Evolutionary conservation across 1,284 basidiomycete species (phyloP), one percentile per base, ranked within the genome.

Genomic region (Meripilus lineatus): DNA sequence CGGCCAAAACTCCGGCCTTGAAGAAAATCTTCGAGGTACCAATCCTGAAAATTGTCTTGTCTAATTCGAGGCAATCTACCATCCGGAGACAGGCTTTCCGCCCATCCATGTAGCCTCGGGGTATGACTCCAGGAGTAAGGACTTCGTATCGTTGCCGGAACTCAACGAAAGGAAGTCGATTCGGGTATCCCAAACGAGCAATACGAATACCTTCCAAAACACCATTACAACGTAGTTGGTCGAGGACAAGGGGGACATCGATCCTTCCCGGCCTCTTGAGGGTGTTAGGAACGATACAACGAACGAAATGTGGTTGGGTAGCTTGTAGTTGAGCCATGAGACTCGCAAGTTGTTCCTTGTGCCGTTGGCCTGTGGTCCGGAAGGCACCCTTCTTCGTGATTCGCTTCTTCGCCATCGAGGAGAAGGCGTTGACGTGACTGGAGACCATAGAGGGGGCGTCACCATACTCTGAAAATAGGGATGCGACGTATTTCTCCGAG

Each of bases 1-100:
- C 94, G n/a, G 96, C 96, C 8, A 99, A 77, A 2, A 98, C 93
- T 4, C 95, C 95, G 1, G 96, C 94, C 64, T 98, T 99, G 82
- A 99, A 99, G 71, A 99, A 99, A 53, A 98, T 91, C 71, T 99
- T 99, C 35, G 93, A 96, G 0, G 91, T 90, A 6, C 96, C 96
- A 49, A 99, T 90, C 57, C 88, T 89, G 74, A 86, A 98, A 20
- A 84, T 78, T 1, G 79, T 72, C 44, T 84, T 80, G 62, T 97
- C 93, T 17, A 99, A 77, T 44, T 95, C 89, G 32, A 99, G 73
- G 4, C 90, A 81, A 50, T 86, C 85, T 36, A 97, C 89, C 79
- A 99, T 99, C n/a, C 89, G 78, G 35, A 88, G 73, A 54, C 90
- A 95, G 1, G 94, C 93, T 63, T 96, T 93, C 5, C 93, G 82